Conservation (phyloP, 108 stramenopile species). For the Asterionellopsis glacialis region DNA sequence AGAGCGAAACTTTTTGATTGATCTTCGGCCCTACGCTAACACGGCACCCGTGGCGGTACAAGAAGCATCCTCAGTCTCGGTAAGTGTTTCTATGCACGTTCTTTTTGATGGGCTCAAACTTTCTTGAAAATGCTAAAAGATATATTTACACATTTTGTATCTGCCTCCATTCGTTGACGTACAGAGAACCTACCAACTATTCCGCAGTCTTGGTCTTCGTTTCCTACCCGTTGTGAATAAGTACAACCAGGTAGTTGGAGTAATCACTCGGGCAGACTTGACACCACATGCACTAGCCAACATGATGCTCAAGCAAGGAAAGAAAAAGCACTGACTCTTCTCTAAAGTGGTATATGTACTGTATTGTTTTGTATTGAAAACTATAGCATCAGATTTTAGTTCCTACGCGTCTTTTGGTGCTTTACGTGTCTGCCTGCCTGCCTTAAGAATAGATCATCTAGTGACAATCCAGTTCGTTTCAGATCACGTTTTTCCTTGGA, state of each 20-base stretch:
- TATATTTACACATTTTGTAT: too few relatives aligned
- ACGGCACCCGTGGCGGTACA: constrained; percentile 52
- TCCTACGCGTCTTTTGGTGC: too few relatives aligned
- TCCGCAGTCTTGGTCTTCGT: constrained; percentile 70
- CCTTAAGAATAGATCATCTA: too few relatives aligned
- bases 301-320: constrained; percentile 27
- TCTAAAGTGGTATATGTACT: too few relatives aligned
- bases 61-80: constrained; percentile 42
- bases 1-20: constrained; percentile 42
- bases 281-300: constrained; percentile 31
- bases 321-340: constrained; percentile 17
- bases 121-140: too few relatives aligned
- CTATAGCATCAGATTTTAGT: too few relatives aligned
- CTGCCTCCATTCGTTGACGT: too few relatives aligned
- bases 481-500: too few relatives aligned
- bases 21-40: constrained; percentile 70
- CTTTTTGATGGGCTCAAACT: neutral
- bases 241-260: constrained; percentile 52
- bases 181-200: constrained; percentile 62
- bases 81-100: constrained; percentile 13
- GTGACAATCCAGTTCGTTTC: too few relatives aligned
- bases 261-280: constrained; percentile 44
- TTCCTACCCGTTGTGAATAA: constrained; percentile 69
- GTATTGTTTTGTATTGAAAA: too few relatives aligned
- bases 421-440: too few relatives aligned